Conservation (phyloP, 2,329 filamentous ascomycete species). For the Botrytis paeoniae region DNA sequence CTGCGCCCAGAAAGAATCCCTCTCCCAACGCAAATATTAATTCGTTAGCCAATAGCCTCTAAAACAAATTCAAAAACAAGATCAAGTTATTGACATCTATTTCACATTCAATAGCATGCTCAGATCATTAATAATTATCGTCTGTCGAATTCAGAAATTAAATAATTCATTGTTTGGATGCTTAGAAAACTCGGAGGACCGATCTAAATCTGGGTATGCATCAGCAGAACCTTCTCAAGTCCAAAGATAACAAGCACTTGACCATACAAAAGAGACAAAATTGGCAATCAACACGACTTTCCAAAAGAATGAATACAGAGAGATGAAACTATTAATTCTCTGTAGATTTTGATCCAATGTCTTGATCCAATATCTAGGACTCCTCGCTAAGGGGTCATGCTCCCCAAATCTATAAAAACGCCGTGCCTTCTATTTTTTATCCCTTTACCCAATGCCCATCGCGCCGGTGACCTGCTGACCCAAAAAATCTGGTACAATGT, state of each 20-base stretch:
- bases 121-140: too few relatives aligned
- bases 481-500: neutral
- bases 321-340: neutral
- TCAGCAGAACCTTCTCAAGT: rapidly evolving
- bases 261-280: neutral
- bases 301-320: too few relatives aligned
- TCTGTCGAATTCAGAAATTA: neutral
- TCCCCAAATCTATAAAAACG: neutral
- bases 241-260: neutral
- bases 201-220: neutral
- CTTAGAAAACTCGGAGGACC: too few relatives aligned
- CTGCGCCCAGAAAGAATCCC: neutral
- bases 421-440: slow-evolving; percentile 1
- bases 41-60: neutral
- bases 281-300: neutral
- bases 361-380: neutral
- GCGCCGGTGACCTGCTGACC: neutral
- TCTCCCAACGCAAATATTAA: neutral
- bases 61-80: neutral
- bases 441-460: neutral
- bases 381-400: neutral
- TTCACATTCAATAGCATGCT: neutral
- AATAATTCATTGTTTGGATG: rapidly evolving
- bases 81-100: neutral
- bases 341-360: neutral